These are phyloP conservation scores for Axilococcus clingmanii DNA, from an alignment of 139 green algal genomes.

Conservation along the genomic window DNA sequence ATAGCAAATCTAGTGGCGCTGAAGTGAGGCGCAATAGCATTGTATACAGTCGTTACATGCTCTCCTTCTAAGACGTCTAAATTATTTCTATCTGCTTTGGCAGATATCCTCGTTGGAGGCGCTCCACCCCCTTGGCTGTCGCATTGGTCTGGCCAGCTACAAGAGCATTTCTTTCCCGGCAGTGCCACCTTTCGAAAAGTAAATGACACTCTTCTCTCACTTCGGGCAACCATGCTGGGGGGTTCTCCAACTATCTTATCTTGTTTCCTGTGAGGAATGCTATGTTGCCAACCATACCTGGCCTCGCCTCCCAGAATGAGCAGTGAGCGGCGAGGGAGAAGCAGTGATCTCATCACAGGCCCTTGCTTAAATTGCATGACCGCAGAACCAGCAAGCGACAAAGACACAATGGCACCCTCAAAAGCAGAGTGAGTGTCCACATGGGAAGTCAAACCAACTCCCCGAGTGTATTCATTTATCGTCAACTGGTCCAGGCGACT, in stretches of 20 bases:
- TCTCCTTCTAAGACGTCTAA: conserved; percentile 40
- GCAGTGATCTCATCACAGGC: conserved; percentile 27
- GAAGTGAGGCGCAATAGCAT: conserved; percentile 95
- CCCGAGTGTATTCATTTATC: conserved; percentile 86
- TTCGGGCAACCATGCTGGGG: conserved; percentile 27
- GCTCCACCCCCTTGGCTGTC: conserved; percentile 71
- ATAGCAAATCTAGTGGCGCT: conserved; percentile 80
- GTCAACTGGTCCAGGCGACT: conserved; percentile 66
- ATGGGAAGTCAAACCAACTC: conserved; percentile 86
- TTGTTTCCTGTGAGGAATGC: conserved; percentile 84
- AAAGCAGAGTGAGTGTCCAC: conserved; percentile 95
- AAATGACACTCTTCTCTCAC: conserved; percentile 59
- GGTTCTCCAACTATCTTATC: conserved; percentile 45
- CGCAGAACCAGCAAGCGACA: conserved; percentile 61
- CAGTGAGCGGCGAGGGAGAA: conserved; percentile 71
- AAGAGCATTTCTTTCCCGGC: conserved; percentile 58
- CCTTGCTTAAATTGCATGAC: conserved; percentile 80
- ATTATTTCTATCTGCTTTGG: conserved; percentile 2
- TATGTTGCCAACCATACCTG: conserved; percentile 80
- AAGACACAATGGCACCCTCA: conserved; percentile 63
- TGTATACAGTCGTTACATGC: conserved; percentile 87
- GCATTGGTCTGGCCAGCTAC: conserved; percentile 69
- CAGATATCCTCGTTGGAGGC: conserved; percentile 53
- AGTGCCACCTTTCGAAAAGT: conserved; percentile 71
- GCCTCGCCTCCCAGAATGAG: conserved; percentile 78